A percentile compares a stretch with the other conserved stretches of the same genome.
Conservation (phyloP, 2,329 filamentous ascomycete genomes). For the Shiraia sp. region DNA sequence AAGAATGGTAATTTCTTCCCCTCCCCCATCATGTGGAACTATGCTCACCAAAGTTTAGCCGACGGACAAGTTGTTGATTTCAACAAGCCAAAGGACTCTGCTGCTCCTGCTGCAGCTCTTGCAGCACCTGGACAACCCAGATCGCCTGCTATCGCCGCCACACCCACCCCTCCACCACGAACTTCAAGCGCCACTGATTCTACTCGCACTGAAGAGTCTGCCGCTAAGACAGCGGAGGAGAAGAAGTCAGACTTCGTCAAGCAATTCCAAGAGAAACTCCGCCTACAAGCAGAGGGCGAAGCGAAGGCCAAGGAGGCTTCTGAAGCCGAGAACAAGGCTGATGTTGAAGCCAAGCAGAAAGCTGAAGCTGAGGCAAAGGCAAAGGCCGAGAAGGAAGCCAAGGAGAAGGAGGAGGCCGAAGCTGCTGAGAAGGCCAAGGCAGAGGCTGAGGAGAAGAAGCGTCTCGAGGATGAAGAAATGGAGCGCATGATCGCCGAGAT, state of each 20-base stretch:
- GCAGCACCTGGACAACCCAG: conserved; percentile 57
- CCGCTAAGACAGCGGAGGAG: conserved; percentile 74
- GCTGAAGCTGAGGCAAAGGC: conserved; percentile 48
- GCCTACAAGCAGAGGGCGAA: conserved; percentile 61
- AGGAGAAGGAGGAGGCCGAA: conserved; percentile 37
- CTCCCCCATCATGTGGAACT: no score
- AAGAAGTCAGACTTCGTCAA: conserved; percentile 66
- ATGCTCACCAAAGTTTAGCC: conserved; percentile 71
- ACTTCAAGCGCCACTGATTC: conserved; percentile 64
- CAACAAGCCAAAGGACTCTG: conserved; percentile 50
- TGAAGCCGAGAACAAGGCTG: conserved; percentile 46
- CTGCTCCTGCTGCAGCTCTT: conserved; percentile 43
- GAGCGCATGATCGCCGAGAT: conserved; percentile 69
- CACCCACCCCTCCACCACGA: conserved; percentile 69
- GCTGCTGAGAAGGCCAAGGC: conserved; percentile 49
- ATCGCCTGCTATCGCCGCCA: conserved; percentile 70
- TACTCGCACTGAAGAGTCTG: conserved; percentile 68
- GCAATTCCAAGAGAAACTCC: conserved; percentile 64
- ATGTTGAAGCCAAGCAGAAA: conserved; percentile 58
- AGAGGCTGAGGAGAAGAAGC: conserved; percentile 41
- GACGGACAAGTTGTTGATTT: conserved; percentile 76
- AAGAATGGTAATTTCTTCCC: conserved; percentile 59
- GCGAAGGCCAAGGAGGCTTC: conserved; percentile 54
- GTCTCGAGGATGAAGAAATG: conserved; percentile 49
- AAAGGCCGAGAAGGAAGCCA: conserved; percentile 43